These are phyloP conservation scores for Monascus ruber DNA, from an alignment of 2,329 filamentous ascomycete species.

Conservation along the genomic window DNA sequence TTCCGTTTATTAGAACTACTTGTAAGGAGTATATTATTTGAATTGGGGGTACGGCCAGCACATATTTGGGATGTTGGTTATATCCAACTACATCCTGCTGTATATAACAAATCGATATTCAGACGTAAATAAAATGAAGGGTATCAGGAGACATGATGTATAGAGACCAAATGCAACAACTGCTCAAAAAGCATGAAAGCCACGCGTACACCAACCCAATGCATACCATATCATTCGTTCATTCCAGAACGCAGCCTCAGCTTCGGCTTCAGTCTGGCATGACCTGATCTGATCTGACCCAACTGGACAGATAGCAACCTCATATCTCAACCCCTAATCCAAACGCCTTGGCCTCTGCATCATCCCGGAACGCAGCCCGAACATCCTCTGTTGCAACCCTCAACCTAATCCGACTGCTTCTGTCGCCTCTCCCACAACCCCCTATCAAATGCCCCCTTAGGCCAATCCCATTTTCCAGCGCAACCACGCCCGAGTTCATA, in stretches of 20 bases:
- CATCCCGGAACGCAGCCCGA: conserved; percentile 74
- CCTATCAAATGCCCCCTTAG: conserved; percentile 15
- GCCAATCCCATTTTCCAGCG: conserved; percentile 49
- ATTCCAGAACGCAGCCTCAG: no score
- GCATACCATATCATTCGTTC: neutral
- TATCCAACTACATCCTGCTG: no score
- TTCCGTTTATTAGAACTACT: no score
- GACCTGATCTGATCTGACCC: neutral
- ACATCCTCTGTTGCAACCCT: conserved; percentile 87
- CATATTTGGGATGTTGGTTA: no score
- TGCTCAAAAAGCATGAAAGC: neutral
- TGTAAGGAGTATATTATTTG: no score
- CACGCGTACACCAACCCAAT: neutral
- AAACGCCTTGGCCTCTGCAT: conserved; percentile 72
- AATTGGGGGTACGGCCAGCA: no score
- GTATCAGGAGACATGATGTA: neutral
- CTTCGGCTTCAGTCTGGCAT: neutral
- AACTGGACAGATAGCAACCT: neutral
- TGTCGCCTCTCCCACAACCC: conserved; percentile 53
- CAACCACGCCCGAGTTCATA: conserved; percentile 76
- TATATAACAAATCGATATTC: no score
- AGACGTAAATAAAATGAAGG: no score
- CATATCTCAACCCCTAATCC: conserved; percentile 44
- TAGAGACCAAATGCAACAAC: no score
- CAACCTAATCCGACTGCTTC: conserved; percentile 76